phyloP scores from a whole-genome alignment of 2,329 filamentous ascomycete genomes.

The Sphaceloma murrayae region DNA sequence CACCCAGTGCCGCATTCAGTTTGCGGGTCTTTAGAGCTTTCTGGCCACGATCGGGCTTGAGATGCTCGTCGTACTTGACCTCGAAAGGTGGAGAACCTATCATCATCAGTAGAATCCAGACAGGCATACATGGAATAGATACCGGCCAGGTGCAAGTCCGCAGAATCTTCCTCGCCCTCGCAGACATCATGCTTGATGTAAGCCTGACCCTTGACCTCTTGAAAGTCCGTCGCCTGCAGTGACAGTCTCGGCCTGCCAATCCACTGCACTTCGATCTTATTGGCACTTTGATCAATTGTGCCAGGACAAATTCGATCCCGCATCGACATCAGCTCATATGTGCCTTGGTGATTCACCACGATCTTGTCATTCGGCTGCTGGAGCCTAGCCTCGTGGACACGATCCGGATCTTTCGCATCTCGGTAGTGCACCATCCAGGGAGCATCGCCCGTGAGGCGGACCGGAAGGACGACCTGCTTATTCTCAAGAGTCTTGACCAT shows the following conservation, averaged over 20 bases:
- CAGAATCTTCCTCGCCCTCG: conserved; percentile 84
- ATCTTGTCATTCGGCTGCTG: conserved; percentile 27
- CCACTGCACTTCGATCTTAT: conserved; percentile 73
- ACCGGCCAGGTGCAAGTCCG: conserved; percentile 73
- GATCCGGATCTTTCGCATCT: conserved; percentile 31
- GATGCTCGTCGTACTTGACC: conserved; percentile 69
- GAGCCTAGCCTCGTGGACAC: conserved; percentile 22
- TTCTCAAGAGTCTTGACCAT: conserved; percentile 67
- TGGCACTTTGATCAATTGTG: conserved; percentile 62
- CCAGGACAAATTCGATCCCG: conserved; percentile 75
- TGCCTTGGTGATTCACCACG: conserved; percentile 40
- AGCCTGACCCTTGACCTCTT: conserved; percentile 43
- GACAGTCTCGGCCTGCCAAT: conserved; percentile 65
- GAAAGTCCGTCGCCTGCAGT: conserved; percentile 52
- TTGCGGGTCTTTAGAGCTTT: conserved; percentile 57
- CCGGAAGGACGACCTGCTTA: conserved; percentile 61
- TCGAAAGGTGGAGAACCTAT: conserved; percentile 69
- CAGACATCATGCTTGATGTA: conserved; percentile 76
- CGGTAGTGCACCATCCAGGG: conserved; percentile 76
- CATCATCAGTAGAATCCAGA: conserved; percentile 26
- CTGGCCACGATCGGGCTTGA: conserved; percentile 58
- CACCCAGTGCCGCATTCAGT: conserved; percentile 65
- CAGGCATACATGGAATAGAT: conserved; percentile 27
- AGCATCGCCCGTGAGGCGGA: conserved; percentile 74
- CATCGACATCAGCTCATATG: conserved; percentile 71